phyloP scores from a whole-genome alignment of 129 eudicot species.

The Saussurea involucrata region DNA sequence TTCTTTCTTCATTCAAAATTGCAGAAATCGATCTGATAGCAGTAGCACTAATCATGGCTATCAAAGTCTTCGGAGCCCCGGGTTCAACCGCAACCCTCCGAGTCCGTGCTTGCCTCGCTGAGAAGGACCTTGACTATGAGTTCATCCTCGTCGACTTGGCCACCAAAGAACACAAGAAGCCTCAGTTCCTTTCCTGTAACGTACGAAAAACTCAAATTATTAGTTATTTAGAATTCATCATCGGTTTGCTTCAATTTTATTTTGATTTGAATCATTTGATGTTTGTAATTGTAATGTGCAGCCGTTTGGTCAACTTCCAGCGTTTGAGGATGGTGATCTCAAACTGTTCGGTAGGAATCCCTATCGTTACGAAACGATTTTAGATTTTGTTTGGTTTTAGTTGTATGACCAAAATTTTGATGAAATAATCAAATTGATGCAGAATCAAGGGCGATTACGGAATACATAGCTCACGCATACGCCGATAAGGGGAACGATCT shows the following conservation, averaged over 20 bases:
- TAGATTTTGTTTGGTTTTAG: background rate
- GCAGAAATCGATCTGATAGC: background rate
- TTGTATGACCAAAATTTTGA: background rate
- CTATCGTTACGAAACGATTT: background rate
- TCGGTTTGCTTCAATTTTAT: background rate
- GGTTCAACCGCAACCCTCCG: conserved; percentile 42
- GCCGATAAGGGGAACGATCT: conserved; percentile 19
- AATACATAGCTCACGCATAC: conserved; percentile 40
- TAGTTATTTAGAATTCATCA: background rate
- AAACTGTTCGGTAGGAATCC: conserved; percentile 43
- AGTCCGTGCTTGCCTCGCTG: conserved; percentile 45
- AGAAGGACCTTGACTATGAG: conserved; percentile 52
- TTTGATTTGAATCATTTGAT: background rate
- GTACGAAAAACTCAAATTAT: conserved; percentile 20
- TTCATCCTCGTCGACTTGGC: conserved; percentile 30
- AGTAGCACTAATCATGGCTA: conserved; percentile 33
- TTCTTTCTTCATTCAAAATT: background rate
- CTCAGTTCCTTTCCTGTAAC: conserved; percentile 39
- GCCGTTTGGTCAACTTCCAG: conserved; percentile 81
- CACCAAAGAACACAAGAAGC: conserved; percentile 36
- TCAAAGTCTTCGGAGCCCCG: conserved; percentile 40
- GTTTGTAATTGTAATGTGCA: conserved; percentile 1
- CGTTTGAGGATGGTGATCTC: conserved; percentile 51
- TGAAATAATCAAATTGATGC: background rate
- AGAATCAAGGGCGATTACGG: conserved; percentile 78